phyloP scores from a whole-genome alignment of 768 basidiomycete species.

The Boletus barrowsii region DNA sequence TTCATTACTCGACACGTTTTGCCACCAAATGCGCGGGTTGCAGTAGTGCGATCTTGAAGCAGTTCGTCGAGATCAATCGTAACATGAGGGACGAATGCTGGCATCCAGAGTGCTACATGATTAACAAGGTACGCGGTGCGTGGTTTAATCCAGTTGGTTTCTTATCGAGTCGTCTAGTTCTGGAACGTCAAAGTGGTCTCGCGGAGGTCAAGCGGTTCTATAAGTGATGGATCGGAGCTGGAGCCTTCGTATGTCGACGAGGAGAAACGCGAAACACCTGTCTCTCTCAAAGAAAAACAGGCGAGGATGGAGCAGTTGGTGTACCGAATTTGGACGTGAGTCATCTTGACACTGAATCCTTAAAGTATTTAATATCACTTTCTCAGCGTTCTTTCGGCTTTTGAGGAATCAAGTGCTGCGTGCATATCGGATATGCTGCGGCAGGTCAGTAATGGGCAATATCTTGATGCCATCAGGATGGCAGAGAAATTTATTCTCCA shows the following conservation, averaged over 20 bases:
- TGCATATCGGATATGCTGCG: constrained; percentile 99
- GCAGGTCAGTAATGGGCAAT: constrained; percentile 94
- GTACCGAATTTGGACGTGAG: constrained; percentile 97
- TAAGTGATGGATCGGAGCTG: constrained; percentile 49
- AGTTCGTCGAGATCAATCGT: constrained; percentile 99
- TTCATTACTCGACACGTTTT: constrained; percentile 98
- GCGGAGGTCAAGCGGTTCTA: constrained; percentile 62
- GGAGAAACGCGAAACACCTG: constrained; percentile 75
- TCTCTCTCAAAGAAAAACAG: constrained; percentile 85
- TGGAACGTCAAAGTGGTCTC: constrained; percentile 97
- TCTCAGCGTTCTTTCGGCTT: constrained; percentile 85
- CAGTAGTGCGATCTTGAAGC: constrained; percentile 95
- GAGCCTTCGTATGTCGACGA: constrained; percentile 66
- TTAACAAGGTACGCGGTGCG: constrained; percentile 77
- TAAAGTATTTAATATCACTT: constrained; percentile 8
- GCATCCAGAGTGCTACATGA: constrained; percentile 99
- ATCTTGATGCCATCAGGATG: constrained; percentile 96
- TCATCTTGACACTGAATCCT: constrained; percentile 4
- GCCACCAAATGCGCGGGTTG: constrained; percentile 99
- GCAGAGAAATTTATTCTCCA: constrained; percentile 98
- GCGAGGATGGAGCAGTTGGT: constrained; percentile 95
- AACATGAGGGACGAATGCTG: constrained; percentile 99
- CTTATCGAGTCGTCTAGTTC: constrained; percentile 54
- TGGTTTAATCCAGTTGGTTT: not conserved
- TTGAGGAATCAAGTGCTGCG: constrained; percentile 98